Evolutionary conservation across 169 alveolate species (phyloP), one percentile per base, ranked within the genome.

Genomic region (Cryptosporidium canis): DNA sequence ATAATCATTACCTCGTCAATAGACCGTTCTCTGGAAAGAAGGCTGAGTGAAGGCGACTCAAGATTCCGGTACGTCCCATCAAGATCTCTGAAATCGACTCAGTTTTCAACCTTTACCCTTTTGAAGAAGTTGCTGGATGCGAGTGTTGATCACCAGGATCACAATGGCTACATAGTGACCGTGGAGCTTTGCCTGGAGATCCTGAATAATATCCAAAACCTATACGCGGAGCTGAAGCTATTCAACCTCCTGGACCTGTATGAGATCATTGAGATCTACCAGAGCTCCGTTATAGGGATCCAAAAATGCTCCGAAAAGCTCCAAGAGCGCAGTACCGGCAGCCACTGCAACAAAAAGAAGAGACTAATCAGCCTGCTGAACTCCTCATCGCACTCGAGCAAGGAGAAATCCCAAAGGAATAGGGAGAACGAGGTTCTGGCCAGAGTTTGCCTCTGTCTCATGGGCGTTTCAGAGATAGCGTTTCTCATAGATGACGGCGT

Each of bases 231-330:
- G 2, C 21, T 51, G 29, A 70, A 45, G 55, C 31, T 47, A 6
- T 53, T 47, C 5, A 48, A 70, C 24, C 5, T 55, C 21, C 24
- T 11, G 39, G 84, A 70, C 5, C 12, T 31, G 3, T 21, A 31
- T 48, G 84, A 70, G 8, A 70, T 70, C 12, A 14, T 70, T 29
- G 67, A 70, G 14, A 48, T 70, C 4, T 70, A 70, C 45, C 14
- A 14, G 8, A n/a, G 18, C 1, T 33, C 33, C 12, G 31, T 70
- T 16, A 27, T 24, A 29, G 39, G 64, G 35, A 35, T 45, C 31
- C 56, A 55, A 48, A 27, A 11, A 21, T 14, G 61, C 2, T 3
- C 11, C 14, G 83, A 66, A 39, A 66, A 43, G 0, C 9, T 18
- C 33, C 35, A 68, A 18, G 65, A 48, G 31, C 24, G 33, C 37